Evolutionary conservation across 495 filamentous ascomycete species (phyloP).

Genomic region (Aspergillus panamensis): DNA sequence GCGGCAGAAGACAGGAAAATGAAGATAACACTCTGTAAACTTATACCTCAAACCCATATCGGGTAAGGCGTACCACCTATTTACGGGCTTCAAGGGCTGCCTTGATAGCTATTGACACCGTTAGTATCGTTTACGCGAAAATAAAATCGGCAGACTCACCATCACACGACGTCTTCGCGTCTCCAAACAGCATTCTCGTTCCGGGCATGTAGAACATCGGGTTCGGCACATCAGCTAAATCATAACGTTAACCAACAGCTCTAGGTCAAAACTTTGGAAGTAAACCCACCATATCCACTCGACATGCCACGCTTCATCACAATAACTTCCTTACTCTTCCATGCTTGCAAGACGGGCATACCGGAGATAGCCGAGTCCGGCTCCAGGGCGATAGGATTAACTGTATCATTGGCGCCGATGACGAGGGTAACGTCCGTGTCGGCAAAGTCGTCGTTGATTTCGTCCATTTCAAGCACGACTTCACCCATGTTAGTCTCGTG

Average conservation of each 20-base stretch:
- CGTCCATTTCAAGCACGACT: slow-evolving; percentile 82
- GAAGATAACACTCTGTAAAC: not conserved
- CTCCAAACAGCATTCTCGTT: slow-evolving; percentile 81
- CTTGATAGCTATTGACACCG: slow-evolving; percentile 37
- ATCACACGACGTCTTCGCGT: slow-evolving; percentile 77
- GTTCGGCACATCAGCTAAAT: slow-evolving; percentile 71
- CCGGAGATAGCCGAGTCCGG: slow-evolving; percentile 74
- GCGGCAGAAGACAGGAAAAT: not conserved
- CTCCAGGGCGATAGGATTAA: slow-evolving; percentile 79
- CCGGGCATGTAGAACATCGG: slow-evolving; percentile 85
- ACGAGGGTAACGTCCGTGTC: slow-evolving; percentile 82
- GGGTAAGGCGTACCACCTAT: slow-evolving; percentile 16
- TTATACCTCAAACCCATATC: not conserved
- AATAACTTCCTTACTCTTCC: slow-evolving; percentile 86
- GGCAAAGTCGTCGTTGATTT: slow-evolving; percentile 82
- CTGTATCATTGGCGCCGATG: slow-evolving; percentile 82
- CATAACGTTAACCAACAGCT: not conserved
- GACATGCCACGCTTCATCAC: slow-evolving; percentile 84
- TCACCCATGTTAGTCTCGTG: slow-evolving; percentile 16
- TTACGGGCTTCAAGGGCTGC: slow-evolving; percentile 38
- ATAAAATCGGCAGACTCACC: slow-evolving; percentile 32
- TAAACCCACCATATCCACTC: slow-evolving; percentile 66
- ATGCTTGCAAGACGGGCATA: slow-evolving; percentile 82
- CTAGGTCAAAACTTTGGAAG: not conserved
- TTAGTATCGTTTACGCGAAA: not conserved